Evolutionary conservation across 345 rosid genomes (phyloP), one percentile per base, ranked within the genome.

Genomic region (Brassica napus): DNA sequence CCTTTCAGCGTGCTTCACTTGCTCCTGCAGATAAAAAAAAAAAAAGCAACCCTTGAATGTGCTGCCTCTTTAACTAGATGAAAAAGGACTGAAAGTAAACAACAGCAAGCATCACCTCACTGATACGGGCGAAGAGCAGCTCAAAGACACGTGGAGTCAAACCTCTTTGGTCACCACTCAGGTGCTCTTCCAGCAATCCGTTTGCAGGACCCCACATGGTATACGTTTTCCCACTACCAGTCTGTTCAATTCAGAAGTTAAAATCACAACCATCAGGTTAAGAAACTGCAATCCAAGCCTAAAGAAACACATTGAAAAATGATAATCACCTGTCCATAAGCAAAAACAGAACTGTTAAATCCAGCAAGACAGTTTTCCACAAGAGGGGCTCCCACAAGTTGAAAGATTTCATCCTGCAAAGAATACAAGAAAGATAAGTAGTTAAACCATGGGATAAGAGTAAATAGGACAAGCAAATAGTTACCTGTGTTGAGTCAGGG

Each of bases 131-230:
- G 74, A 93, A 90, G 61, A 91, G 90, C 67, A 57, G 78, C 78
- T 90, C 84, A 73, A 94, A 88, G 70, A 94, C 92, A 23, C 92
- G 91, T 30, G 97, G 97, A 47, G 97, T 91, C 76, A 92, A 83
- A 75, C 98, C 98, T 83, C 86, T 95, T 69, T 90, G 89, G 62
- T 87, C 94, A 77, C 87, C 79, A 1, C 82, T 79, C 59, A 84
- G 79, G 59, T 84, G 83, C 54, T 86, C 89, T 75, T 90, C 89
- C 76, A 75, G 80, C 80, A 94, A 79, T 49, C 91, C 93, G 14
- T 92, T 89, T 81, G 93, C 85, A 69, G 97, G 97, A 71, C 97
- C 98, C 98, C 97, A 94, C 86, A 94, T 91, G 1, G 97, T 94
- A 82, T 89, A 94, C 16, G 97, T 94, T 80, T 92, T 94, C 35